Conservation (phyloP, 495 filamentous ascomycete species). For the Hypoxylon trugodes region DNA sequence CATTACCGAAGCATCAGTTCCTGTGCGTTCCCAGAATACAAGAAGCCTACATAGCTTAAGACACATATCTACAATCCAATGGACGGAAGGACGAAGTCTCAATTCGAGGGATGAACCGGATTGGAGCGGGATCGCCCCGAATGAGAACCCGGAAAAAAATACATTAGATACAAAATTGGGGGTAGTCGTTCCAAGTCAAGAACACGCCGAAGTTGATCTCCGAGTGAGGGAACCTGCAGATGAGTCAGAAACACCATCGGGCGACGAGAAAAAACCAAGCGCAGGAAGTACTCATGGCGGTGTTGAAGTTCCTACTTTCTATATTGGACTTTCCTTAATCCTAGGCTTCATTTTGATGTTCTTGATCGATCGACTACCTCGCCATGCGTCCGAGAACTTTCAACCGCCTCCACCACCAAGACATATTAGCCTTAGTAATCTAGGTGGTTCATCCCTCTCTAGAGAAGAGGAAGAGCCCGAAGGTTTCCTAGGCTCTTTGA, state of each 20-base stretch:
- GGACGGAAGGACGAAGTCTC: constrained; percentile 24
- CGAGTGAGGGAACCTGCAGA: constrained; percentile 22
- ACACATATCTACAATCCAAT: constrained; percentile 30
- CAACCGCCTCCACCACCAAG: constrained; percentile 61
- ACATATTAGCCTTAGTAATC: constrained; percentile 84
- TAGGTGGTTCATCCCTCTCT: constrained; percentile 60
- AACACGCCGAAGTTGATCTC: not conserved
- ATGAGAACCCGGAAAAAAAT: not conserved
- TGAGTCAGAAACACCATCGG: constrained; percentile 22
- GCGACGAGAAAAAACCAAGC: constrained; percentile 11
- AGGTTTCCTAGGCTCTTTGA: constrained; percentile 60
- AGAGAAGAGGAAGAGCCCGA: constrained; percentile 58
- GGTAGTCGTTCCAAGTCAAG: not conserved
- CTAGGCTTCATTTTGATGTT: constrained; percentile 97
- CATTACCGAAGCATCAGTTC: constrained; percentile 70
- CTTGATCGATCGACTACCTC: constrained; percentile 88
- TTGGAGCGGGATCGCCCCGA: not conserved
- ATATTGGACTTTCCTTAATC: constrained; percentile 85
- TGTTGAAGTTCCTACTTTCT: constrained; percentile 59
- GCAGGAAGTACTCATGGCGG: constrained; percentile 27
- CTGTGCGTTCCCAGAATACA: constrained; percentile 51
- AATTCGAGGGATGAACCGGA: constrained; percentile 6
- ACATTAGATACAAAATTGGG: not conserved
- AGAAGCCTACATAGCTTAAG: constrained; percentile 37
- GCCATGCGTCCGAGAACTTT: constrained; percentile 66